Evolutionary conservation across 495 filamentous ascomycete genomes (phyloP), one percentile per base, ranked within the genome.

Genomic region (Hypoxylon intermedium): DNA sequence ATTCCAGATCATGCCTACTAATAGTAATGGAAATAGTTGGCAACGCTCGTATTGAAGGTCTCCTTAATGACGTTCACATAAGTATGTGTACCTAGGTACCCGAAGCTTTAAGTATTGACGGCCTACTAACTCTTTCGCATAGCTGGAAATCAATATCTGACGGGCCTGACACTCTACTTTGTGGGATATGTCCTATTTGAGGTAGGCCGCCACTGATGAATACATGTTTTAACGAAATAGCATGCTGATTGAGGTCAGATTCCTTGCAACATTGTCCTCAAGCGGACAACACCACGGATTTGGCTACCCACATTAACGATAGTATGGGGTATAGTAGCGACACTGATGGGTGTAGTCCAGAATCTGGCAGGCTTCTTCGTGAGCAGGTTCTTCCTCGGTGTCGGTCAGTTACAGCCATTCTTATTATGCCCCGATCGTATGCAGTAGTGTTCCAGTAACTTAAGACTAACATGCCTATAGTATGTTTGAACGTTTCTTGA

Each of bases 131-230:
- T 9, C 19, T 16, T 31, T 41, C 12, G 9, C n/a, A 9, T 26
- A 74, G 72, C 83, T 31, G 87, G 86, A 2, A 82, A 90, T 59
- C 84, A 90, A 58, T 91, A 91, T 54, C 77, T 91, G 0, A 87
- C 85, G 3, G 83, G 87, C 0, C 71, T 91, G 30, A 91, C 88
- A 0, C 69, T 92, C 0, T 91, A 89, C 68, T 92, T 91, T 69
- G 76, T 91, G 43, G 88, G 87, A 40, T 93, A 93, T 68, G 86
- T 90, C 15, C 70, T 90, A 9, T 85, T 88, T 43, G 84, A 87
- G 57, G 73, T 74, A 58, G 23, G 21, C n/a, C 6, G 21, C 24
- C 0, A 9, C 9, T 18, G 1, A 13, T 3, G 5, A 9, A 15
- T 4, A 28, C 6, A 15, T 19, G 5, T 26, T 7, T n/a, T n/a